These are phyloP conservation scores for Heimioporus sp. DNA, from an alignment of 768 basidiomycete genomes.

Conservation along the genomic window DNA sequence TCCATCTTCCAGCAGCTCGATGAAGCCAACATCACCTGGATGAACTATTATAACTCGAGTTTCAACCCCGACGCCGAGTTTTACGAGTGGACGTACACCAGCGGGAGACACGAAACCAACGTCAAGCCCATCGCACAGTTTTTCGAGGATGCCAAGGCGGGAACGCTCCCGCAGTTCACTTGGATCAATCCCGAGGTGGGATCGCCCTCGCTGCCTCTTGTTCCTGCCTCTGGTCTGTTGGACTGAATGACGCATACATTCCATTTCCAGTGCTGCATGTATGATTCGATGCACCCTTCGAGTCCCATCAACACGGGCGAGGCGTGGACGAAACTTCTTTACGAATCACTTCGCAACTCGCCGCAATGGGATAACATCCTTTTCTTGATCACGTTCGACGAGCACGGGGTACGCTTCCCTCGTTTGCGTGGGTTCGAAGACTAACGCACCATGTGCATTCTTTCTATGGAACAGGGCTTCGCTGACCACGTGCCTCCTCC, in stretches of 20 bases:
- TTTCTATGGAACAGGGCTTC: constrained; percentile 12
- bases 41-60: constrained; percentile 27
- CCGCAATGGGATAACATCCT: constrained; percentile 21
- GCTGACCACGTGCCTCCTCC: constrained; percentile 25
- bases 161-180: constrained; percentile 24
- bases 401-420: constrained; percentile 17
- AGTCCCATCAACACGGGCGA: constrained; percentile 27
- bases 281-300: constrained; percentile 27
- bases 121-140: constrained; percentile 17
- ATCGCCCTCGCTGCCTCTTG: too few species aligned
- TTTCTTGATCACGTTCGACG: constrained; percentile 26
- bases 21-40: constrained; percentile 23
- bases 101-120: constrained; percentile 14
- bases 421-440: background rate
- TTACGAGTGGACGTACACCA: constrained; percentile 18
- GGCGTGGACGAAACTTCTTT: constrained; percentile 21
- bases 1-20: constrained; percentile 29
- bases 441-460: background rate
- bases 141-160: constrained; percentile 19
- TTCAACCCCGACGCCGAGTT: constrained; percentile 25
- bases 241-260: too few species aligned
- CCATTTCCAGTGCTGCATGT: constrained; percentile 17
- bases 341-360: constrained; percentile 23
- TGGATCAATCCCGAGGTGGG: constrained; percentile 27
- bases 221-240: too few species aligned